Evolutionary conservation across 352 stramenopile genomes (phyloP).

Genomic region (Pythium aristosporum): DNA sequence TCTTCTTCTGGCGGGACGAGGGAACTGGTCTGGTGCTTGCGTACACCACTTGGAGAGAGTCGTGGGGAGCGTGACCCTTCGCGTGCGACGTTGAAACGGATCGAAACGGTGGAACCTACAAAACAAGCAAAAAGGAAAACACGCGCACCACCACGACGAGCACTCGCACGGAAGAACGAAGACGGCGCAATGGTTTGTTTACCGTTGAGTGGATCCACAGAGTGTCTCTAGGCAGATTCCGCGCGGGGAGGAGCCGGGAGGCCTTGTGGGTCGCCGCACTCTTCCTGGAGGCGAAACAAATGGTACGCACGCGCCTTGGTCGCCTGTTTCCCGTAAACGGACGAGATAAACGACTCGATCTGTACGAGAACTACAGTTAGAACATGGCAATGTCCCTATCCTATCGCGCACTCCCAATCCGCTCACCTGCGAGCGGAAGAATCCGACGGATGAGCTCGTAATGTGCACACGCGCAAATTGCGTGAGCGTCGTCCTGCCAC

Average conservation of each 20-base stretch:
- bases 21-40: too few species aligned
- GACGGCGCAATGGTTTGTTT: background rate
- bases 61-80: too few species aligned
- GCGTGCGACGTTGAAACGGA: too few species aligned
- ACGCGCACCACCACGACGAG: background rate
- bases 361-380: slow-evolving; percentile 12
- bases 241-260: slow-evolving; percentile 4
- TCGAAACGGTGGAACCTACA: too few species aligned
- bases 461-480: slow-evolving; percentile 73
- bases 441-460: slow-evolving; percentile 66
- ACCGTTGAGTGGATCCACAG: background rate
- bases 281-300: slow-evolving; percentile 53
- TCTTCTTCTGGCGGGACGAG: too few species aligned
- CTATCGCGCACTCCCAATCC: too few species aligned
- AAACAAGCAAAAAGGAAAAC: background rate
- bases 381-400: background rate
- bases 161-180: background rate
- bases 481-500: slow-evolving; percentile 58
- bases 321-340: slow-evolving; percentile 65
- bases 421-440: slow-evolving; percentile 67
- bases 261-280: slow-evolving; percentile 37
- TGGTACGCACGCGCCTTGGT: slow-evolving; percentile 61
- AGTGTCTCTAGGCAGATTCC: slow-evolving; percentile 5
- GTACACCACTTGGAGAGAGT: too few species aligned
- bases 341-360: slow-evolving; percentile 75